Base-by-base conservation (phyloP, 1,139 yeast species). In the Candida albicans region DNA sequence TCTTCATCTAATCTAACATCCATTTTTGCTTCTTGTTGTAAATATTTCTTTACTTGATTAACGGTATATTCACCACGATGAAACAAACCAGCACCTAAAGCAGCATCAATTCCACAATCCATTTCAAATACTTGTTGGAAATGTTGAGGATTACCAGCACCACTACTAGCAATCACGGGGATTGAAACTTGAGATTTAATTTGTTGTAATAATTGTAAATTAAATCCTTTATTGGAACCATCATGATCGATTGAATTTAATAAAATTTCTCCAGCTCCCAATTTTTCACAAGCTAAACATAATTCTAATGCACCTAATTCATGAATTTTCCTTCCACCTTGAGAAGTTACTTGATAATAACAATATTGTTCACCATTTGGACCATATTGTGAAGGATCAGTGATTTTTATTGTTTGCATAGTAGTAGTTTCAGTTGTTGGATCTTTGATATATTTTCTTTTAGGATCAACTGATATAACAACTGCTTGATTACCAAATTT, bases 401-500 rank as follows among this genome's bases (percentile, higher is more conserved):
- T 46, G 14, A 73, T 73, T 40, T 58, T 54, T 40, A 90, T 77
- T 0, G 78, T 67, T 52, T 73, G 68, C 73, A 87, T 88, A 13
- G 69, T 66, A 2, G 88, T 81, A 11, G n/a, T n/a, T 76, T 82
- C 1, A 58, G 44, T 1, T 95, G 95, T n/a, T 11, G 75, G 68
- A 2, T 60, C 5, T 18, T 18, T 42, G 2, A 93, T 82, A 55
- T 88, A 93, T 30, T 78, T 85, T 49, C 96, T 77, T 58, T 88
- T 93, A 26, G 99, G 99, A 62, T 93, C 99, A 15, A 93, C 96
- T 0, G 97, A 90, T 18, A 93, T 90, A 5, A 93, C 98, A 10
- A 93, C 99, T 0, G 99, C 99, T 64, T 93, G 99, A 15, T 81
- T 85, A 47, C 99, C 99, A 63, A 93, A 93, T 0, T 96, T 88